Evolutionary conservation across 768 basidiomycete species (phyloP), one percentile per base, ranked within the genome.

Genomic region (Termitomyces sp.): DNA sequence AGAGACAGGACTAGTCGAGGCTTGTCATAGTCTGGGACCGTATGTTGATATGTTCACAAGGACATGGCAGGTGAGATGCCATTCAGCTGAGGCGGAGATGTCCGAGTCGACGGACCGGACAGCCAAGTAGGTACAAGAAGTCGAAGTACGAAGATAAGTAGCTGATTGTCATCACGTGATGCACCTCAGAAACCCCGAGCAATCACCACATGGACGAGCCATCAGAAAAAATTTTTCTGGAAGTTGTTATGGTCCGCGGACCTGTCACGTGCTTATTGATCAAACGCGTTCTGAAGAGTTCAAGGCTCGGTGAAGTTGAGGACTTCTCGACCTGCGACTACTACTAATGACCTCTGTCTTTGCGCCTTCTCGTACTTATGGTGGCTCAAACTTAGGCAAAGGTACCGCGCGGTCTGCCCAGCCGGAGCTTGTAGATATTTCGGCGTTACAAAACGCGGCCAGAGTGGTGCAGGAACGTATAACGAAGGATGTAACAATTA

Each of bases 401-500:
- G 47, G 49, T 26, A 6, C 47, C 32, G 20, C 50, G 16, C 40
- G 61, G 53, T 26, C 65, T 23, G 57, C 69, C 35, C 77, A 75
- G 62, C 69, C 72, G 16, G 62, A 69, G 30, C 69, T 73, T 46
- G 78, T 88, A 30, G 88, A 91, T 71, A 73, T 92, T 52, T 68
- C 75, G 48, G 79, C 83, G 23, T 74, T 93, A 47, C 81, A 85
- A 66, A 82, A 76, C 67, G 90, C 90, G 10, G 86, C 86, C 66
- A 77, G 79, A 59, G 79, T 89, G 36, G 68, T 93, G 32, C 79
- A 85, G 56, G 88, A 89, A 51, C 82, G 85, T 61, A 80, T 91
- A 53, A 71, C 79, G 33, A 91, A 89, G 69, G 91, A 93, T 72
- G 79, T 82, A 3, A 86, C 88, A 71, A 79, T 81, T 54, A 82